Percentiles rank a stretch among this genome's conserved stretches.
phyloP scores from a whole-genome alignment of 1,139 yeast genomes.

The Lodderomyces beijingensis region DNA sequence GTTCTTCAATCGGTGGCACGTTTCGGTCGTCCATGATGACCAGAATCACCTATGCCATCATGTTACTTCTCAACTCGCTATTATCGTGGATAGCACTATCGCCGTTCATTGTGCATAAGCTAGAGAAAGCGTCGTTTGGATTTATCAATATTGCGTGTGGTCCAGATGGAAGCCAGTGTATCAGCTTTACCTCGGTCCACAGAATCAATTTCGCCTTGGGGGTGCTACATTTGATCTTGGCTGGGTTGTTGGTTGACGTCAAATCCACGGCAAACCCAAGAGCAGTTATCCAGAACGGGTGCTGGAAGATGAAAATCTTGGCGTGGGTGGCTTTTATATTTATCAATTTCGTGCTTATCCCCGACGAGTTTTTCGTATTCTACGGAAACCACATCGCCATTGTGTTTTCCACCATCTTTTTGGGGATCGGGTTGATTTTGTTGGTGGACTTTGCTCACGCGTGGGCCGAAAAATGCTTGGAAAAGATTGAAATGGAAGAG shows the following conservation, averaged over 20 bases:
- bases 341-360: conserved; percentile 65
- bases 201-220: conserved; percentile 89
- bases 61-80: conserved; percentile 72
- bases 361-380: conserved; percentile 79
- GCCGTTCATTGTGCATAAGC: conserved; percentile 70
- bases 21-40: conserved; percentile 61
- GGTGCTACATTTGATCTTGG: conserved; percentile 67
- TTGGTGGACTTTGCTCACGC: conserved; percentile 97
- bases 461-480: conserved; percentile 96
- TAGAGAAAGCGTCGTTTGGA: conserved; percentile 71
- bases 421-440: conserved; percentile 83
- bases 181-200: conserved; percentile 90
- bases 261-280: conserved; percentile 77
- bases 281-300: conserved; percentile 82
- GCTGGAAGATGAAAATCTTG: conserved; percentile 77
- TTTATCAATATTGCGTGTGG: conserved; percentile 55
- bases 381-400: conserved; percentile 93
- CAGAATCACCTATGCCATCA: conserved; percentile 77
- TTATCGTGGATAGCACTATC: conserved; percentile 89
- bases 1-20: conserved; percentile 58
- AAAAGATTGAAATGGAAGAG: conserved; percentile 83
- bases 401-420: conserved; percentile 75
- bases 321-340: conserved; percentile 57
- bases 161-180: conserved; percentile 83
- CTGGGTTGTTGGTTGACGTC: conserved; percentile 64